Evolutionary conservation across 805 yeast genomes (phyloP).

Genomic region (Zygosaccharomyces gambellarensis): DNA sequence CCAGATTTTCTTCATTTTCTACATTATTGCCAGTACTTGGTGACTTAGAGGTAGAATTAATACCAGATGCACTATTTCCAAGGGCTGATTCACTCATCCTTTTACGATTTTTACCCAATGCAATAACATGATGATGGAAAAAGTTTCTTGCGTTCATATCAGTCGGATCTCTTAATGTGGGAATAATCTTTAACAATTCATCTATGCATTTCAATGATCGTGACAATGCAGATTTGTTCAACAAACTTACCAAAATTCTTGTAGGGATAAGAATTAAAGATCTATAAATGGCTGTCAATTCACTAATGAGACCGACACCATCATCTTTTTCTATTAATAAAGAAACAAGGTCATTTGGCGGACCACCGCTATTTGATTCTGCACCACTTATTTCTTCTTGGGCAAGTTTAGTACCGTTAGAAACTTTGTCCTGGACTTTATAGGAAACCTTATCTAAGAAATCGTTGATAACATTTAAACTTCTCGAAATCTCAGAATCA

Average conservation of each 20-base stretch:
- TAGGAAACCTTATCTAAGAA: slow-evolving; percentile 52
- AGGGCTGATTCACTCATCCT: slow-evolving; percentile 12
- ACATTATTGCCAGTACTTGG: not conserved
- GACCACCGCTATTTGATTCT: slow-evolving; percentile 1
- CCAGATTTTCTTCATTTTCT: not conserved
- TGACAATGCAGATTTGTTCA: slow-evolving; percentile 60
- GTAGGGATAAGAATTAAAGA: slow-evolving; percentile 48
- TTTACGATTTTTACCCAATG: slow-evolving; percentile 62
- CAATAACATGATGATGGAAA: slow-evolving; percentile 76
- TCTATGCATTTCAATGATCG: slow-evolving; percentile 56
- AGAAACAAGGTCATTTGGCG: slow-evolving; percentile 11
- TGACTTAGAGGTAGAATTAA: not conserved
- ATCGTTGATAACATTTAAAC: slow-evolving; percentile 49
- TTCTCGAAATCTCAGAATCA: slow-evolving; percentile 53
- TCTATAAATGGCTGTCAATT: slow-evolving; percentile 39
- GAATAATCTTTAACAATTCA: slow-evolving; percentile 46
- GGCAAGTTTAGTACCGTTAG: slow-evolving; percentile 3
- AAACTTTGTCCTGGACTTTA: slow-evolving; percentile 15
- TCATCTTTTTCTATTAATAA: slow-evolving; percentile 41
- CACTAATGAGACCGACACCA: slow-evolving; percentile 39
- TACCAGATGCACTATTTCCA: not conserved
- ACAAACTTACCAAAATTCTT: slow-evolving; percentile 52
- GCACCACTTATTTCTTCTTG: not conserved
- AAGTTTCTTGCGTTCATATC: slow-evolving; percentile 82
- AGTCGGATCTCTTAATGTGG: slow-evolving; percentile 53